Conservation (phyloP, 2,329 filamentous ascomycete species). For the Davidsoniella neocaledoniae region DNA sequence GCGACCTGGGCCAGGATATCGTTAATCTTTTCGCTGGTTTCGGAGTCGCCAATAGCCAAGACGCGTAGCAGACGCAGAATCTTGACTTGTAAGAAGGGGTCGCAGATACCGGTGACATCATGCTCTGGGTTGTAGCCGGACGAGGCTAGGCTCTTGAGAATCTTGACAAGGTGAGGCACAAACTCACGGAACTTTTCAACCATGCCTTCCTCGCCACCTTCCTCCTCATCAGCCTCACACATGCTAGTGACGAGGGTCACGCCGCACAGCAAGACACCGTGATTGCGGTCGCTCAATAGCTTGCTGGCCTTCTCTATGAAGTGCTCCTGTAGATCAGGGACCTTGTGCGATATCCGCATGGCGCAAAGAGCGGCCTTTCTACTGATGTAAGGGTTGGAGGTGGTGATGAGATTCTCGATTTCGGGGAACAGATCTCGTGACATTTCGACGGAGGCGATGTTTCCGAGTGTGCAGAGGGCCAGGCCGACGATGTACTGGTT, state of each 20-base stretch:
- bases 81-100: slow-evolving; percentile 95
- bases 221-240: slow-evolving; percentile 86
- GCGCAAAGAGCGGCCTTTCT: slow-evolving; percentile 96
- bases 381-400: slow-evolving; percentile 94
- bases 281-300: slow-evolving; percentile 80
- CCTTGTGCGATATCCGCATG: slow-evolving; percentile 96
- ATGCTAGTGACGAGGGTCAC: slow-evolving; percentile 80
- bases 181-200: slow-evolving; percentile 82
- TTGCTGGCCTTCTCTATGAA: slow-evolving; percentile 88
- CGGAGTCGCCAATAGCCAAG: slow-evolving; percentile 66
- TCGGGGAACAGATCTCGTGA: slow-evolving; percentile 92
- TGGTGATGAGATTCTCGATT: slow-evolving; percentile 80
- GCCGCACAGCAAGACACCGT: slow-evolving; percentile 85
- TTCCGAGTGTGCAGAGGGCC: slow-evolving; percentile 87
- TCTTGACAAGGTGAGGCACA: slow-evolving; percentile 72
- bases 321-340: slow-evolving; percentile 92
- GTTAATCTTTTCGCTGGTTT: slow-evolving; percentile 93
- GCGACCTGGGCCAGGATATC: slow-evolving; percentile 95
- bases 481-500: slow-evolving; percentile 98
- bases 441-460: slow-evolving; percentile 97
- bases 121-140: slow-evolving; percentile 96
- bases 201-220: slow-evolving; percentile 76
- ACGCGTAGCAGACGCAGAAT: slow-evolving; percentile 75
- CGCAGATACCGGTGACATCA: slow-evolving; percentile 93
- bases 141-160: slow-evolving; percentile 78